Base-by-base conservation (phyloP, 495 filamentous ascomycete genomes). In the Diplogelasinospora grovesii region DNA sequence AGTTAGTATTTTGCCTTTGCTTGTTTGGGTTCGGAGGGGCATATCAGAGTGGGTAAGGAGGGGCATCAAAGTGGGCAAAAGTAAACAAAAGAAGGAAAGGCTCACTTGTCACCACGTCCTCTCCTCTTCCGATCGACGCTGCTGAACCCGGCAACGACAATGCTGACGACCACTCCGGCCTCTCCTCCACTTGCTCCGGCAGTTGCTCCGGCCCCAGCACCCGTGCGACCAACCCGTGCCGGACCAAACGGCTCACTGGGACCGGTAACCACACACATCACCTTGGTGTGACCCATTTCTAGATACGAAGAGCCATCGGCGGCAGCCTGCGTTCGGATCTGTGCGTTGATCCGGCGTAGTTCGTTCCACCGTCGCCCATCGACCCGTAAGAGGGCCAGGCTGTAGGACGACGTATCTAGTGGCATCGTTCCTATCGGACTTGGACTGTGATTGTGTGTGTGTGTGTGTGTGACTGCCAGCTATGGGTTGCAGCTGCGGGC, bases 331-430 rank as follows among this genome's bases (percentile, higher is more conserved):
- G 86, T 95, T 28, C 81, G 84, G 59, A 97, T 87, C 64, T 93
- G 85, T 25, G 84, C 90, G 64, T 83, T 78, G 30, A 97, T 70
- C 22, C 86, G 82, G 20, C 92, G 87, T 28, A 97, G 80, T 63
- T 99, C 92, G 66, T 99, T 99, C 93, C 93, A 99, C 32, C 92
- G 79, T 8, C 92, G 86, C 43, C 92, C 89, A 62, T 95, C 89
- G 50, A 93, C 84, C 57, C 89, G 88, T 45, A 96, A 81, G 50
- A 82, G 79, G 36, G 87, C 84, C 43, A 94, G 79, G 50, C 76
- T 73, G 70, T 95, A 96, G 39, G 83, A 83, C 9, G 84, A 87
- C 16, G 86, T 89, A 63, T 94, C 88, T 61, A 96, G 86, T 47
- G 87, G 86, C 88, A 94, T 95, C 41, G 22, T 49, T n/a, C n/a